Base-by-base conservation (phyloP, 805 yeast species). In the Maudiozyma pseudohumilis region DNA sequence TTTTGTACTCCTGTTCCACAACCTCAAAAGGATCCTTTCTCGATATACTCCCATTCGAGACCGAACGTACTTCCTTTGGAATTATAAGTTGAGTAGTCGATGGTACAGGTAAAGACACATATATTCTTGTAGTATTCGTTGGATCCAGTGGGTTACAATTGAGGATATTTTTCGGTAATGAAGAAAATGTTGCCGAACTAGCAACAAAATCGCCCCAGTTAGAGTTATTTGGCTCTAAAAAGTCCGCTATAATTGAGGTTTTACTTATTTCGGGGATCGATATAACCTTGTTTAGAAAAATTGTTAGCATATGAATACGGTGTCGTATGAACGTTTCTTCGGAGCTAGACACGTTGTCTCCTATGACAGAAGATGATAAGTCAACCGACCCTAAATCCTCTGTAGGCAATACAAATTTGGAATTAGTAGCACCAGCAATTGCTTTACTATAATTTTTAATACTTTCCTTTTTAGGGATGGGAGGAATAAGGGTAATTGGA, bases 401-500 rank as follows among this genome's bases (percentile, higher is more conserved):
- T 5, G 58, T 41, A 11, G 61, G 60, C 31, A 56, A 36, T 13
- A 49, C 18, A 34, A 52, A 56, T 17, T 44, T 52, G 2, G 60
- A 48, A 15, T 31, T 50, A 12, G 32, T 18, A 13, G 55, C 45
- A 3, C 56, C 53, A 3, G 60, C 47, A 13, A 57, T 50, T 2
- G 60, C 44, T 34, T 52, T 55, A 15, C 62, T 49, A 39, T 56
- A 57, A 22, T 52, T 57, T 36, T 53, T 59, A 5, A 60, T 43
- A 8, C 54, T 45, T 41, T 82, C 88, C 56, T 82, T 82, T 64
- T 79, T 84, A 0, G 98, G 98, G n/a, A 92, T 85, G 0, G 96
- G 95, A 2, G 98, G 97, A 2, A 92, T 72, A 4, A 92, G 69
- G 5, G 77, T 62, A 27, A 89, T 76, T 1, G 97, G 96, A 50